A percentile compares a stretch with the other conserved stretches of the same genome.
These are phyloP conservation scores for Saccharomycopsis guyanensis DNA, from an alignment of 805 yeast species.

Conservation along the genomic window DNA sequence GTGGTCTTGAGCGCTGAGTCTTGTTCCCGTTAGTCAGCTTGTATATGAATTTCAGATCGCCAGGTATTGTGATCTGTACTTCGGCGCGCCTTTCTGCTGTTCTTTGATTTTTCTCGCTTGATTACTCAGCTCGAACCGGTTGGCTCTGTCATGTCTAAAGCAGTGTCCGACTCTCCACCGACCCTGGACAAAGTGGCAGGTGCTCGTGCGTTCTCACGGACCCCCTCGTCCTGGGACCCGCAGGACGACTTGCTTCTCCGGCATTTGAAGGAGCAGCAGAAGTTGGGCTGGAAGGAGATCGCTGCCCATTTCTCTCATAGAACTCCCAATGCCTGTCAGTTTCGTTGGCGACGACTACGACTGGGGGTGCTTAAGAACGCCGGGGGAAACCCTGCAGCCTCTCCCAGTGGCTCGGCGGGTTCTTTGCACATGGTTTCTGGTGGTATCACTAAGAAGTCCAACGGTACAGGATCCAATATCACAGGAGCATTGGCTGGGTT, in stretches of 20 bases:
- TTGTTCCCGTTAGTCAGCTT: too few species aligned
- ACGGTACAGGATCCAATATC: not conserved
- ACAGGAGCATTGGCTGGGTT: constrained; percentile 14
- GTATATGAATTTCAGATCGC: too few species aligned
- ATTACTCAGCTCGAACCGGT: too few species aligned
- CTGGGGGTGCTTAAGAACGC: constrained; percentile 32
- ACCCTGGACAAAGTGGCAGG: not conserved
- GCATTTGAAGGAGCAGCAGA: constrained; percentile 73
- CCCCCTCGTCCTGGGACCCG: constrained; percentile 58
- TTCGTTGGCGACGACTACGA: constrained; percentile 74
- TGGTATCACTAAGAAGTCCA: not conserved
- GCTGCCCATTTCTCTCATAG: constrained; percentile 70
- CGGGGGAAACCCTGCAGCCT: constrained; percentile 20
- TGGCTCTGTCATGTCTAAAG: not conserved
- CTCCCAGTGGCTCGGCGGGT: constrained; percentile 16
- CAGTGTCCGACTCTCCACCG: not conserved
- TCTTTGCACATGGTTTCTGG: not conserved
- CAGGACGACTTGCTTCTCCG: constrained; percentile 66
- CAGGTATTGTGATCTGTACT: too few species aligned
- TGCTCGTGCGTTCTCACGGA: constrained; percentile 12
- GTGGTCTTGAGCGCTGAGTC: too few species aligned
- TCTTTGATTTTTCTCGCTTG: too few species aligned
- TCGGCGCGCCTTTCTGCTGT: too few species aligned
- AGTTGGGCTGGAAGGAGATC: constrained; percentile 86
- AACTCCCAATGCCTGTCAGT: constrained; percentile 86